These are phyloP conservation scores for Amborella trichopoda DNA, from an alignment of 164 flowering plant species.

Conservation along the genomic window DNA sequence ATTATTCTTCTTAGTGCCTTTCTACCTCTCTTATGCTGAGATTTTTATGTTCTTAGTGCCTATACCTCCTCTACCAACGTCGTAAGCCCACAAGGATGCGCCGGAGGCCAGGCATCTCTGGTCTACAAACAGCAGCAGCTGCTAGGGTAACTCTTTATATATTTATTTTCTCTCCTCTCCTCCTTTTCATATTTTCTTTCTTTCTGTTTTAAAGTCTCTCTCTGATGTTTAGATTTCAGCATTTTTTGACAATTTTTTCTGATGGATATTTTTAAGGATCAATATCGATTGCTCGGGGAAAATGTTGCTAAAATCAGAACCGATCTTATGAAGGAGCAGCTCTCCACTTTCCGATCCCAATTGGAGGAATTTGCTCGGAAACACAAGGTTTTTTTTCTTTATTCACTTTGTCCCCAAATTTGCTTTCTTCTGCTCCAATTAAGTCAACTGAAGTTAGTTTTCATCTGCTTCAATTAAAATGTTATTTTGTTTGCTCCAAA, in stretches of 20 bases:
- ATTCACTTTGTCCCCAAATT: no score
- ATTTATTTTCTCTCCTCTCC: neutral
- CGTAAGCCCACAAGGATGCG: no score
- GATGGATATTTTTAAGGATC: slow-evolving; percentile 39
- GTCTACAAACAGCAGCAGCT: slow-evolving; percentile 30
- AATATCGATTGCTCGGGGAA: slow-evolving; percentile 81
- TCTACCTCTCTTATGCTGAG: no score
- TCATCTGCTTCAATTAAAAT: no score
- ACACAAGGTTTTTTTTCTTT: slow-evolving; percentile 55
- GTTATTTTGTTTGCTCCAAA: no score
- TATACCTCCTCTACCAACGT: no score
- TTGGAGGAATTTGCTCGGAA: slow-evolving; percentile 93
- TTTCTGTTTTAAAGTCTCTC: neutral
- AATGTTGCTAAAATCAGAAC: slow-evolving; percentile 87
- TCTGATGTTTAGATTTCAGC: neutral
- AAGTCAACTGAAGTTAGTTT: no score
- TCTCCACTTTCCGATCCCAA: slow-evolving; percentile 80
- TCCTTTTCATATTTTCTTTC: neutral
- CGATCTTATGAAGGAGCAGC: slow-evolving; percentile 93
- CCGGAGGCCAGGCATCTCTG: slow-evolving; percentile 33
- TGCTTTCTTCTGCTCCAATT: no score
- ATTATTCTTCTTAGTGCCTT: no score
- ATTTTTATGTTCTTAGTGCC: no score
- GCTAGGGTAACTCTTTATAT: slow-evolving; percentile 20
- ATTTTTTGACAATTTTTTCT: neutral